Conservation (phyloP, 352 stramenopile species). For the Globisporangium parvum region DNA sequence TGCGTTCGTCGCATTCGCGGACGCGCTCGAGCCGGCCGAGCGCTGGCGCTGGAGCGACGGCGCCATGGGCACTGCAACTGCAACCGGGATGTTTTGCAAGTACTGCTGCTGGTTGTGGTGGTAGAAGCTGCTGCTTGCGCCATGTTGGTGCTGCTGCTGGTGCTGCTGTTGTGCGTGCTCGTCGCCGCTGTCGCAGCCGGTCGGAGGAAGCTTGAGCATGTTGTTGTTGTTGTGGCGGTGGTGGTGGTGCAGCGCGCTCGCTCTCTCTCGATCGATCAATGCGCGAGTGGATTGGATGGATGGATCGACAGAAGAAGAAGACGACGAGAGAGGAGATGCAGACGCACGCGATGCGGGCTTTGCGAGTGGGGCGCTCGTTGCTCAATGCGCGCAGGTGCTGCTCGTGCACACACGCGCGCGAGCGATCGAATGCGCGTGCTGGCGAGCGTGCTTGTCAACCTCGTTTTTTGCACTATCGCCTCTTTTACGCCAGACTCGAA, state of each 20-base stretch:
- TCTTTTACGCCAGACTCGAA: too few relatives aligned
- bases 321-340: background rate
- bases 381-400: background rate
- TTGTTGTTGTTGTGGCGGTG: too few relatives aligned
- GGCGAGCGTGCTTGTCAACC: too few relatives aligned
- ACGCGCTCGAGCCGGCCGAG: conserved; percentile 7
- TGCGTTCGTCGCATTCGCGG: background rate
- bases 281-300: too few relatives aligned
- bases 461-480: too few relatives aligned
- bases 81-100: conserved; percentile 44
- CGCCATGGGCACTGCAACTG: conserved; percentile 37
- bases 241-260: too few relatives aligned
- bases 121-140: conserved; percentile 6
- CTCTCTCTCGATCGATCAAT: background rate
- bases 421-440: too few relatives aligned
- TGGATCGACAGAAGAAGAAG: too few relatives aligned
- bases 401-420: background rate
- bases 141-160: background rate
- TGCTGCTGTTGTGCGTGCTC: conserved; percentile 11
- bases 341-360: background rate
- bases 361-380: background rate
- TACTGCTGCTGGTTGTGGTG: conserved; percentile 35
- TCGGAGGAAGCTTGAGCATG: conserved; percentile 31
- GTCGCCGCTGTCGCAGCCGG: conserved; percentile 24
- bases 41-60: conserved; percentile 27